Conservation (phyloP, 2,329 filamentous ascomycete species). For the Ascochyta koolunga region DNA sequence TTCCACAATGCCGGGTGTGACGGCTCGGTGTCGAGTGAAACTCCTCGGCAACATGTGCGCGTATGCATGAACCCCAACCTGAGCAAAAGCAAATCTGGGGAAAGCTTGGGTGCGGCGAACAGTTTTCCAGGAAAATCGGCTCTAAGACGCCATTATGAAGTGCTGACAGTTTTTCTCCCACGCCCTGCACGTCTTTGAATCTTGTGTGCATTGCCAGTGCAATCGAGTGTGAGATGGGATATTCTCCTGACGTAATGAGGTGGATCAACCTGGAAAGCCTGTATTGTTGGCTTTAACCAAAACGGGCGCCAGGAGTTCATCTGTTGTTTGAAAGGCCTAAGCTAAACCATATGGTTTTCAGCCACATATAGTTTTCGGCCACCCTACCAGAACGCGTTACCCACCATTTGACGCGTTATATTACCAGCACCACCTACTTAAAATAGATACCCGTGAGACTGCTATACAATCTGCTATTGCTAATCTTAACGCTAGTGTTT, state of each 20-base stretch:
- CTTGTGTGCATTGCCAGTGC: neutral
- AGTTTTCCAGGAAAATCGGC: neutral
- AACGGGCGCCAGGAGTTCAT: neutral
- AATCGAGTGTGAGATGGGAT: neutral
- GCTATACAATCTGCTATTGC: too few species aligned
- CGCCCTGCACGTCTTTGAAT: neutral
- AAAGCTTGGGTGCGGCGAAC: conserved; percentile 5
- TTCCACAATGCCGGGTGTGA: conserved; percentile 14
- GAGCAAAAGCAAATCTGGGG: conserved; percentile 5
- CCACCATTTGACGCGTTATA: too few species aligned
- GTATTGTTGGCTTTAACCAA: conserved; percentile 6
- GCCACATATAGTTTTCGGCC: too few species aligned
- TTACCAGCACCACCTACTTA: too few species aligned
- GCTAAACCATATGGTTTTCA: too few species aligned
- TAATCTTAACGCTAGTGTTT: too few species aligned
- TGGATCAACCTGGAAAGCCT: neutral
- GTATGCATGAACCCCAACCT: neutral
- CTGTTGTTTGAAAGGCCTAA: neutral
- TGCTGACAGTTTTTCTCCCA: neutral
- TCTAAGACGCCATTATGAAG: neutral
- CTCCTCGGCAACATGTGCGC: conserved; percentile 40
- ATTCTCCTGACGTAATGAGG: conserved; percentile 2
- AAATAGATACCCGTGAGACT: too few species aligned
- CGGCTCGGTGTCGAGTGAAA: conserved; percentile 20
- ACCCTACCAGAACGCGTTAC: too few species aligned